A percentile compares a stretch with the other conserved stretches of the same genome.
These are phyloP conservation scores for Epichloe festucae DNA, from an alignment of 2,329 filamentous ascomycete species.

Conservation along the genomic window DNA sequence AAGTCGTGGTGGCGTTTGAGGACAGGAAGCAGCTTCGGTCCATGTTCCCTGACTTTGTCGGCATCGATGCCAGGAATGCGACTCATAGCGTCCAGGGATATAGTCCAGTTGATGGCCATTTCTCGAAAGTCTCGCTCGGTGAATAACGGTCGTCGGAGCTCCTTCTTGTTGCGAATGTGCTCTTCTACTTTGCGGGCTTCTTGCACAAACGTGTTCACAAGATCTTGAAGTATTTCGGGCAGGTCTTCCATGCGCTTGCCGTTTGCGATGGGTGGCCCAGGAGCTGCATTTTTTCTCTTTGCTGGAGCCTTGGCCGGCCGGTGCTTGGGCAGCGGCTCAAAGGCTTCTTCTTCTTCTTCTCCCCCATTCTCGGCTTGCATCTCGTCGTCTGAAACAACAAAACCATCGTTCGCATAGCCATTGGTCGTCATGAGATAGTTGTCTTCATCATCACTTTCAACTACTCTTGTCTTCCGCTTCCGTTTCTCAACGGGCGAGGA, in stretches of 20 bases:
- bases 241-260: constrained; percentile 42
- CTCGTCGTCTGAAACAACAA: constrained; percentile 31
- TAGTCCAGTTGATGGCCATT: constrained; percentile 61
- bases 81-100: constrained; percentile 46
- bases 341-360: constrained; percentile 28
- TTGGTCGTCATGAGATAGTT: constrained; percentile 28
- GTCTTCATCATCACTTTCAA: constrained; percentile 22
- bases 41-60: constrained; percentile 49
- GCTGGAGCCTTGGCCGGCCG: constrained; percentile 23
- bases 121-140: constrained; percentile 55
- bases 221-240: constrained; percentile 44
- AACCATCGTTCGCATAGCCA: constrained; percentile 36
- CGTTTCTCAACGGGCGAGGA: constrained; percentile 37
- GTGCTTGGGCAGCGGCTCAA: constrained; percentile 28
- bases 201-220: constrained; percentile 52
- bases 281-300: constrained; percentile 6
- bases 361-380: constrained; percentile 18
- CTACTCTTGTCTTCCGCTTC: constrained; percentile 13
- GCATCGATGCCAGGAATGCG: constrained; percentile 48
- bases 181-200: constrained; percentile 49
- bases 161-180: constrained; percentile 45
- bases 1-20: constrained; percentile 34
- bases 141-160: constrained; percentile 48
- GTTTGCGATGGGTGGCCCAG: constrained; percentile 45
- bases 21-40: constrained; percentile 46